Percentiles rank a stretch among this genome's conserved stretches.
phyloP scores from a whole-genome alignment of 1,284 basidiomycete species.

The Chalciporus sp. region DNA sequence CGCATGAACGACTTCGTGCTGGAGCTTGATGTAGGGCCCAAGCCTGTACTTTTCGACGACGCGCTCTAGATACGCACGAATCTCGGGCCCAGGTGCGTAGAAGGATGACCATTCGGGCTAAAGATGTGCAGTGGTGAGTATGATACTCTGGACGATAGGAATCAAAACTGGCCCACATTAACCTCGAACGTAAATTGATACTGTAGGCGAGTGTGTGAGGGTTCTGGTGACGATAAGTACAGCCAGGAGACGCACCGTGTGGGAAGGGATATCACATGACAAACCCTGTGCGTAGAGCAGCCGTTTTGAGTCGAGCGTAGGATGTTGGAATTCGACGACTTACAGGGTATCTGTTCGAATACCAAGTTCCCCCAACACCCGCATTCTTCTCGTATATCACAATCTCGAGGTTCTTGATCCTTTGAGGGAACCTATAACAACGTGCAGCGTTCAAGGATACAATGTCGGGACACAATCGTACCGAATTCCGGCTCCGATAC shows the following conservation, averaged over 20 bases:
- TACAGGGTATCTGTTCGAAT: constrained; percentile 41
- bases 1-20: constrained; percentile 54
- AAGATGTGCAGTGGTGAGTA: not conserved
- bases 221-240: not conserved
- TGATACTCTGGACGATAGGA: too few relatives aligned
- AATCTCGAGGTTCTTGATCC: constrained; percentile 53
- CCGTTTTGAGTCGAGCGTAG: not conserved
- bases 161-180: constrained; percentile 40
- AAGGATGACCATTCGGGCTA: constrained; percentile 62
- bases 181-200: constrained; percentile 62
- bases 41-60: constrained; percentile 64
- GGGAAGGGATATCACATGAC: constrained; percentile 59
- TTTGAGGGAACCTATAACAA: constrained; percentile 50
- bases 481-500: constrained; percentile 59
- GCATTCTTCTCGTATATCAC: constrained; percentile 63
- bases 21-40: constrained; percentile 52
- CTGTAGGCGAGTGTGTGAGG: constrained; percentile 34
- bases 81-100: constrained; percentile 61
- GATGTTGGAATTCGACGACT: constrained; percentile 10
- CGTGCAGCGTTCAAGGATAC: not conserved
- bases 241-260: constrained; percentile 40
- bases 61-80: constrained; percentile 51
- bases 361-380: constrained; percentile 64
- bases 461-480: constrained; percentile 16
- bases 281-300: constrained; percentile 42